Evolutionary conservation across 2,329 filamentous ascomycete genomes (phyloP).

Genomic region (Fusarium keratoplasticum): DNA sequence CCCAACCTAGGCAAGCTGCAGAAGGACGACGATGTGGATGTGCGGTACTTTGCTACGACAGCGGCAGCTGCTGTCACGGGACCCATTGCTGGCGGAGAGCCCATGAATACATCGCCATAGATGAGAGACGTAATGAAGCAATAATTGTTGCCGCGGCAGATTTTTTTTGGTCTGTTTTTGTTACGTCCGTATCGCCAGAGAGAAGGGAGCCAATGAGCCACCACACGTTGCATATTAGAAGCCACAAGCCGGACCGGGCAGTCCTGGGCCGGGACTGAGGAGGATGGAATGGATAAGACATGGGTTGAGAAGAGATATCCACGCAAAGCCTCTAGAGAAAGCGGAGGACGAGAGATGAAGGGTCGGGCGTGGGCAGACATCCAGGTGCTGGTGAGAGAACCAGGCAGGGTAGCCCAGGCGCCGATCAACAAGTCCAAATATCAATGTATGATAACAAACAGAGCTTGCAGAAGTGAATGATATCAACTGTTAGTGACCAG

Average conservation of each 20-base stretch:
- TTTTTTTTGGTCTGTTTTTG: conserved; percentile 29
- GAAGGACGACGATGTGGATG: conserved; percentile 97
- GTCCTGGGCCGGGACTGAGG: conserved; percentile 7
- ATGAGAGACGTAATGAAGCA: conserved; percentile 64
- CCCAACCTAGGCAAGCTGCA: conserved; percentile 95
- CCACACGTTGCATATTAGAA: conserved; percentile 43
- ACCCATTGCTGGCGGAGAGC: conserved; percentile 61
- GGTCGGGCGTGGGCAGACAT: conserved; percentile 13
- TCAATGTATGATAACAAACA: conserved; percentile 43
- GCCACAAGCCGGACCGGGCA: conserved; percentile 18
- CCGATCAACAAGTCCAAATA: conserved; percentile 33
- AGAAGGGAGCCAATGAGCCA: conserved; percentile 28
- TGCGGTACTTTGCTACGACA: conserved; percentile 96
- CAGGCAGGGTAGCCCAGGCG: conserved; percentile 23
- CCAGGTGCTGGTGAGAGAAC: conserved; percentile 12
- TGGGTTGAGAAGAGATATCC: conserved; percentile 8
- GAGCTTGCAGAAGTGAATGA: conserved; percentile 40
- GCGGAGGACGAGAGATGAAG: neutral
- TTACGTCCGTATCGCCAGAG: conserved; percentile 30
- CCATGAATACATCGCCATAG: conserved; percentile 76
- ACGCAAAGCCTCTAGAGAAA: conserved; percentile 10
- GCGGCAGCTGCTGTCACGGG: conserved; percentile 74
- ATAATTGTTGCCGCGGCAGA: conserved; percentile 59
- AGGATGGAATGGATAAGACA: conserved; percentile 19
- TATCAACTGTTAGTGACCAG: conserved; percentile 27